Evolutionary conservation across 306 rosid genomes (phyloP).

Genomic region (Cucurbita pepo): DNA sequence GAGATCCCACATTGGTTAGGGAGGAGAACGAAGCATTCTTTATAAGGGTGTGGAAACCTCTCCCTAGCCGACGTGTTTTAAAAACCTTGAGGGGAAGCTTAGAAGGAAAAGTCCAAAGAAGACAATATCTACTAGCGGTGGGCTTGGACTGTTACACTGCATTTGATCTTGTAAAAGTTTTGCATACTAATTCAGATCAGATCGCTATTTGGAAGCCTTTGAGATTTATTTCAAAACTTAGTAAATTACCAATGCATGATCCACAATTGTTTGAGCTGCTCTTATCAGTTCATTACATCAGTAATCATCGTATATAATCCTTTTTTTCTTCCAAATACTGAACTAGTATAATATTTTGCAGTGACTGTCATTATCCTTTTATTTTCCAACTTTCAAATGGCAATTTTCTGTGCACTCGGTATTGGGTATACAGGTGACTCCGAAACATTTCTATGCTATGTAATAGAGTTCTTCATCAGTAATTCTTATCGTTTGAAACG

Average conservation of each 20-base stretch:
- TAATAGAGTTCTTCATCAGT: neutral
- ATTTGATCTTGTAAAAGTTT: neutral
- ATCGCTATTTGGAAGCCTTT: neutral
- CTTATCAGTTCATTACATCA: neutral
- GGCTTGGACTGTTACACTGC: too few relatives aligned
- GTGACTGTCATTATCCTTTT: conserved; percentile 53
- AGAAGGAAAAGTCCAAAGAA: too few relatives aligned
- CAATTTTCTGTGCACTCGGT: conserved; percentile 58
- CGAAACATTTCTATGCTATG: neutral
- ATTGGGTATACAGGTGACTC: conserved; percentile 55
- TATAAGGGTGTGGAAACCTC: too few relatives aligned
- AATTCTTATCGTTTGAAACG: conserved; percentile 5
- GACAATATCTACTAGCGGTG: too few relatives aligned
- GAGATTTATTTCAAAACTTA: neutral
- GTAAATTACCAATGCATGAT: neutral
- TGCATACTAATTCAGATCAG: neutral
- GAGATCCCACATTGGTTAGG: too few relatives aligned
- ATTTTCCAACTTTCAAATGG: conserved; percentile 66
- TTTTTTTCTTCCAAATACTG: neutral
- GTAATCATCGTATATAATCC: neutral
- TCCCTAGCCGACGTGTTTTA: too few relatives aligned
- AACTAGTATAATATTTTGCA: conserved; percentile 22
- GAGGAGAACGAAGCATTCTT: too few relatives aligned
- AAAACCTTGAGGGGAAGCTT: too few relatives aligned
- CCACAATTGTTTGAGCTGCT: neutral